These are phyloP conservation scores for Sporothrix humicola DNA, from an alignment of 2,329 filamentous ascomycete species.

Conservation along the genomic window DNA sequence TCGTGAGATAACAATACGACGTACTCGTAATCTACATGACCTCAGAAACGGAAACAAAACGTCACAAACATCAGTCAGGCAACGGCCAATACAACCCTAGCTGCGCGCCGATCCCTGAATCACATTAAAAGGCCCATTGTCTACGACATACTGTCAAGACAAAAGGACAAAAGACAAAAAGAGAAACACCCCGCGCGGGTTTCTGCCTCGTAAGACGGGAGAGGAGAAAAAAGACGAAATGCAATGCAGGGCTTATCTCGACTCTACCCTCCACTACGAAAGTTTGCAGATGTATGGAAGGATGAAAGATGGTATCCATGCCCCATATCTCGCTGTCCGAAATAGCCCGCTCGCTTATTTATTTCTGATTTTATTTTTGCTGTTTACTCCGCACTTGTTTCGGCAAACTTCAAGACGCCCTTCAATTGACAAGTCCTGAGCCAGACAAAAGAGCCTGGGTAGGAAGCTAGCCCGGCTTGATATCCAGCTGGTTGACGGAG, in stretches of 20 bases:
- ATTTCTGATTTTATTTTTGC: neutral
- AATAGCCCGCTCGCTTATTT: neutral
- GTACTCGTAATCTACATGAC: neutral
- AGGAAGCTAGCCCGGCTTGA: no score
- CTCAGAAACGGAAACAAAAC: no score
- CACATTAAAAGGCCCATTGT: neutral
- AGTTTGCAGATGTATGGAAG: neutral
- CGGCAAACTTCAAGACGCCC: neutral
- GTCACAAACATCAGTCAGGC: neutral
- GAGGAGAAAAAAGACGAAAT: neutral
- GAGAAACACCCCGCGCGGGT: neutral
- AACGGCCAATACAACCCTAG: neutral
- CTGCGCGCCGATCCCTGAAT: neutral
- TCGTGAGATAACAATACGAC: neutral
- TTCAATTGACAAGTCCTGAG: constrained; percentile 19
- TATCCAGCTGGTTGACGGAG: constrained; percentile 4
- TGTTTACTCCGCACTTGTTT: neutral
- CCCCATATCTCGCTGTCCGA: neutral
- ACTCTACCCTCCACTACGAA: neutral
- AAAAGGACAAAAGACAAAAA: neutral
- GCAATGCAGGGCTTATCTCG: constrained; percentile 6
- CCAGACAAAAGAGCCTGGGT: neutral
- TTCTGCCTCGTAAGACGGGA: neutral
- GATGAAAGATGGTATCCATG: neutral
- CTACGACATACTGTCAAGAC: neutral